phyloP scores from a whole-genome alignment of 2,329 filamentous ascomycete genomes.

The Leptographium procerum region DNA sequence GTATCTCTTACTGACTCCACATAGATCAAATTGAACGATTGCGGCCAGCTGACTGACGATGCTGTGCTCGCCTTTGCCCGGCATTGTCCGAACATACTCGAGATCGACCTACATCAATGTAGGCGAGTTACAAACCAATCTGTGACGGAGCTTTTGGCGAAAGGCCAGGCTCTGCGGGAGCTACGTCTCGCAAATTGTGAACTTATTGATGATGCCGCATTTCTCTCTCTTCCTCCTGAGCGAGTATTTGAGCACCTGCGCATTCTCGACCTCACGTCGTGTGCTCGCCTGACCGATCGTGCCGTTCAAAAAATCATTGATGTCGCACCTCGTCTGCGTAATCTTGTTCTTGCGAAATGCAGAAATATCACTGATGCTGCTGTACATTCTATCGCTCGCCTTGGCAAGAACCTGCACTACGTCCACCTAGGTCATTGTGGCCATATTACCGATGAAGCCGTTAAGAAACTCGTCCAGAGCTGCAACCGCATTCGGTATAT shows the following conservation, averaged over 20 bases:
- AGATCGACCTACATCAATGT: slow-evolving; percentile 91
- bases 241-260: slow-evolving; percentile 75
- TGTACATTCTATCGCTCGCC: slow-evolving; percentile 72
- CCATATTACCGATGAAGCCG: slow-evolving; percentile 80
- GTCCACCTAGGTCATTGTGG: slow-evolving; percentile 90
- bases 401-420: slow-evolving; percentile 95
- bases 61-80: slow-evolving; percentile 77
- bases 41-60: slow-evolving; percentile 69
- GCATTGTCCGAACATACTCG: slow-evolving; percentile 84
- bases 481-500: slow-evolving; percentile 97
- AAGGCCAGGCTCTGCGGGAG: slow-evolving; percentile 77
- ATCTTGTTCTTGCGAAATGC: slow-evolving; percentile 90
- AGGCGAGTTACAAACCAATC: slow-evolving; percentile 69
- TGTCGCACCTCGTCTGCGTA: slow-evolving; percentile 76
- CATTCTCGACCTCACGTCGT: slow-evolving; percentile 89
- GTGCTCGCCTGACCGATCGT: slow-evolving; percentile 69
- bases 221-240: slow-evolving; percentile 61
- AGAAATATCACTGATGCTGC: slow-evolving; percentile 82
- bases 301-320: slow-evolving; percentile 82
- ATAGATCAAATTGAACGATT: slow-evolving; percentile 89
- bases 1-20: neutral
- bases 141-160: slow-evolving; percentile 67
- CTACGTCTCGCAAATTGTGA: slow-evolving; percentile 77
- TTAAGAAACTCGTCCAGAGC: slow-evolving; percentile 68
- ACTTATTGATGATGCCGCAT: slow-evolving; percentile 77